phyloP scores from a whole-genome alignment of 1,139 yeast species.

The Hemisphaericaspora xylanilytica region DNA sequence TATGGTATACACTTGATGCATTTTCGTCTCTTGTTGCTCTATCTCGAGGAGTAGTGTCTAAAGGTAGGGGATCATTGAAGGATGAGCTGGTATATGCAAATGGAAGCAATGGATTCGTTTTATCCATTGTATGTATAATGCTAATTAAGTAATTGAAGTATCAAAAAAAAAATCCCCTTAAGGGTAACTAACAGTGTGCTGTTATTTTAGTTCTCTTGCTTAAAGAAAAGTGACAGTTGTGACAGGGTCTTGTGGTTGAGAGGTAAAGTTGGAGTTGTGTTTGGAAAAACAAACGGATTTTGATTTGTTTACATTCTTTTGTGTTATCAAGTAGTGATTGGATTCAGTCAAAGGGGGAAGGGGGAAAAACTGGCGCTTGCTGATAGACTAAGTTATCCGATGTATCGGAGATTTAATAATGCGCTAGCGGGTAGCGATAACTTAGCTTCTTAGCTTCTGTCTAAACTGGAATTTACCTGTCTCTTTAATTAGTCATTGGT shows the following conservation, averaged over 20 bases:
- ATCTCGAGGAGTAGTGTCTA: constrained; percentile 38
- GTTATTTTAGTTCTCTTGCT: no score
- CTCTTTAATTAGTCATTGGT: neutral
- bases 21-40: constrained; percentile 37
- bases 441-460: no score
- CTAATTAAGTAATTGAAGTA: no score
- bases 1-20: constrained; percentile 39
- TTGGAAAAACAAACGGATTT: neutral
- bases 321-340: neutral
- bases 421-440: no score
- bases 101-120: constrained; percentile 40
- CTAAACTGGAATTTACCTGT: no score
- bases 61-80: constrained; percentile 22
- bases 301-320: neutral
- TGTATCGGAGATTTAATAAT: no score
- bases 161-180: constrained; percentile 38
- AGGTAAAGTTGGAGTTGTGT: neutral
- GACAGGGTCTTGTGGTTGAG: neutral
- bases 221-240: no score
- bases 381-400: no score
- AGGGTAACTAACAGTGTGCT: no score
- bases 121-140: constrained; percentile 26
- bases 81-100: constrained; percentile 41
- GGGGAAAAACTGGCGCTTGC: no score
- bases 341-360: neutral